Evolutionary conservation across 164 flowering plant species (phyloP).

Genomic region (Amborella trichopoda): DNA sequence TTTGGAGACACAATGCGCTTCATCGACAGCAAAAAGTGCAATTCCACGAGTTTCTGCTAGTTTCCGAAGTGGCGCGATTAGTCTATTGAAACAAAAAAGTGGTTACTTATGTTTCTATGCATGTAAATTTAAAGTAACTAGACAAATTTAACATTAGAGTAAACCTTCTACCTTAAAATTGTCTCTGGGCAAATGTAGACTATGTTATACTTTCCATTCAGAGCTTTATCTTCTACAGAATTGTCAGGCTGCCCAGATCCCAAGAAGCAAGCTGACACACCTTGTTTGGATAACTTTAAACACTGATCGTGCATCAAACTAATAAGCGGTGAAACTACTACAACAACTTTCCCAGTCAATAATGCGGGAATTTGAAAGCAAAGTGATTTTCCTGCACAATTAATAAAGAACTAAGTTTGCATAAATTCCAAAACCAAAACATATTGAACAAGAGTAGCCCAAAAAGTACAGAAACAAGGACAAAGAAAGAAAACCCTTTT

Average conservation of each 20-base stretch:
- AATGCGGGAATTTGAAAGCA: constrained; percentile 94
- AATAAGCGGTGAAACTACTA: constrained; percentile 85
- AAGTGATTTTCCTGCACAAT: constrained; percentile 68
- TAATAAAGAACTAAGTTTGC: not conserved
- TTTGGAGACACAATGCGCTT: constrained; percentile 90
- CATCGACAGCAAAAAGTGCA: constrained; percentile 90
- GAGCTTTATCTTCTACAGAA: constrained; percentile 66
- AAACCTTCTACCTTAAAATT: constrained; percentile 37
- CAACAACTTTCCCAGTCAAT: constrained; percentile 75
- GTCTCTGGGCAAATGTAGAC: constrained; percentile 96
- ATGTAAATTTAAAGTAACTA: too few relatives aligned
- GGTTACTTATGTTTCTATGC: too few relatives aligned
- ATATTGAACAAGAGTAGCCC: not conserved
- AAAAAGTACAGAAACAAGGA: not conserved
- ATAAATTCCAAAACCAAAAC: not conserved
- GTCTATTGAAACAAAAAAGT: constrained; percentile 55
- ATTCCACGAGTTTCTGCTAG: constrained; percentile 79
- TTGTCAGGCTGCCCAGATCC: constrained; percentile 89
- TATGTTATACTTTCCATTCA: constrained; percentile 61
- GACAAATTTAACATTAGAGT: not conserved
- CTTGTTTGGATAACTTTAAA: constrained; percentile 68
- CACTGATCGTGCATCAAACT: constrained; percentile 99
- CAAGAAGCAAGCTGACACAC: constrained; percentile 89
- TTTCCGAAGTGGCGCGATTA: constrained; percentile 60
- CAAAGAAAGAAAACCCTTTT: not conserved